Percentiles rank a stretch among this genome's conserved stretches.
Evolutionary conservation across 2,329 filamentous ascomycete genomes (phyloP).

Genomic region (Colletotrichum sojae): DNA sequence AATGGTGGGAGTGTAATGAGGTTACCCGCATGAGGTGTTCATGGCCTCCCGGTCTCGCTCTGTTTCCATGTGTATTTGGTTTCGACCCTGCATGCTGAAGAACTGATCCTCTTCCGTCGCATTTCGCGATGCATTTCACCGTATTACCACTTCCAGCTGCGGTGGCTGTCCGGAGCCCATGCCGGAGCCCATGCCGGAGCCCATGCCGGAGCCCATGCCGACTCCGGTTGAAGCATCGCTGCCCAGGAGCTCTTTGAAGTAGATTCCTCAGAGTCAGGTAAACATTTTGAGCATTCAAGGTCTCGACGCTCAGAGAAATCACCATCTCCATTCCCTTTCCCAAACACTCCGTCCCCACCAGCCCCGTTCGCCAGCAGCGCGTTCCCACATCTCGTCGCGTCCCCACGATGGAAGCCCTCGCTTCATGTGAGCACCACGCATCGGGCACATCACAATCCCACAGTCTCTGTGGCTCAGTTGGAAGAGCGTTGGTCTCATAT

Average conservation of each 20-base stretch:
- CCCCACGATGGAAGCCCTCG: constrained; percentile 5
- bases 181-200: too few relatives aligned
- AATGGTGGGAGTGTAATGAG: too few relatives aligned
- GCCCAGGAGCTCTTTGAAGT: neutral
- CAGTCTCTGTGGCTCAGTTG: constrained; percentile 21
- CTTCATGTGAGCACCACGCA: neutral
- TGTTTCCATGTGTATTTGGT: too few relatives aligned
- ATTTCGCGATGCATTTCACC: too few relatives aligned
- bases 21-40: neutral
- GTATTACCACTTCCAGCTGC: too few relatives aligned
- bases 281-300: neutral
- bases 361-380: neutral
- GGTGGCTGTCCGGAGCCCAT: too few relatives aligned
- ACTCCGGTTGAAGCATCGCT: neutral
- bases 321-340: neutral
- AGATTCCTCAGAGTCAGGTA: neutral
- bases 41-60: too few relatives aligned
- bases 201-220: too few relatives aligned
- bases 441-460: neutral
- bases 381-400: neutral
- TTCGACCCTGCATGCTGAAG: too few relatives aligned
- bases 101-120: too few relatives aligned
- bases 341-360: neutral
- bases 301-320: neutral
- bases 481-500: constrained; percentile 27